Evolutionary conservation across 257 asterid genomes (phyloP).

Genomic region (Gentiana straminea): DNA sequence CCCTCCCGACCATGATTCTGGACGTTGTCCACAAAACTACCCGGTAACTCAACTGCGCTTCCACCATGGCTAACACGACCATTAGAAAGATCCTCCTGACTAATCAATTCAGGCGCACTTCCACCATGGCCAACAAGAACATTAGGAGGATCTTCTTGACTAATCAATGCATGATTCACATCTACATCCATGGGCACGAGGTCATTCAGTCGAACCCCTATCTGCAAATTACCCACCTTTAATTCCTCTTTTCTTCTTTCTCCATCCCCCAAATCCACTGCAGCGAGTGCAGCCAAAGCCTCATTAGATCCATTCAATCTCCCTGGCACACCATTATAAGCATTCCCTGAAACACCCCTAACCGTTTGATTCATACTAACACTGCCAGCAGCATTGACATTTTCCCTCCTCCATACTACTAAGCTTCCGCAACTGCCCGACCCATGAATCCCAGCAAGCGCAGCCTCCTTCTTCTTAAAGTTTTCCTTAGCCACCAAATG

Average conservation of each 20-base stretch:
- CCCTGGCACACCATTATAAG: conserved; percentile 11
- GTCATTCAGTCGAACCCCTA: conserved; percentile 8
- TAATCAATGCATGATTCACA: conserved; percentile 11
- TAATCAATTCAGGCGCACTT: conserved; percentile 5
- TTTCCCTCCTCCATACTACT: conserved; percentile 8
- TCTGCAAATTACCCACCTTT: conserved; percentile 8
- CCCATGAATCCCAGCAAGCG: neutral
- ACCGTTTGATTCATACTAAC: conserved; percentile 9
- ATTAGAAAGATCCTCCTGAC: conserved; percentile 7
- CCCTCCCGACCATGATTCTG: conserved; percentile 14
- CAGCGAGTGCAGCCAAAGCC: conserved; percentile 35
- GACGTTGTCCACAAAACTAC: conserved; percentile 9
- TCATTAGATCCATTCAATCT: conserved; percentile 30
- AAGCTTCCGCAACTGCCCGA: neutral
- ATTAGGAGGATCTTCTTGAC: conserved; percentile 11
- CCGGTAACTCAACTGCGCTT: conserved; percentile 12
- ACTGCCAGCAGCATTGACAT: conserved; percentile 7
- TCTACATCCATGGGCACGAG: conserved; percentile 42
- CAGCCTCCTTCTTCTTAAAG: conserved; percentile 31
- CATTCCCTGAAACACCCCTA: conserved; percentile 13
- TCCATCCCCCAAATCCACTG: conserved; percentile 42
- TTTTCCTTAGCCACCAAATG: conserved; percentile 45
- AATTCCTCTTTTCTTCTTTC: conserved; percentile 14
- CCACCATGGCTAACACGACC: conserved; percentile 1
- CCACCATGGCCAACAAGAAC: conserved; percentile 2